Evolutionary conservation across 352 stramenopile genomes (phyloP), one percentile per base, ranked within the genome.

Genomic region (Phytophthora tentaculata): DNA sequence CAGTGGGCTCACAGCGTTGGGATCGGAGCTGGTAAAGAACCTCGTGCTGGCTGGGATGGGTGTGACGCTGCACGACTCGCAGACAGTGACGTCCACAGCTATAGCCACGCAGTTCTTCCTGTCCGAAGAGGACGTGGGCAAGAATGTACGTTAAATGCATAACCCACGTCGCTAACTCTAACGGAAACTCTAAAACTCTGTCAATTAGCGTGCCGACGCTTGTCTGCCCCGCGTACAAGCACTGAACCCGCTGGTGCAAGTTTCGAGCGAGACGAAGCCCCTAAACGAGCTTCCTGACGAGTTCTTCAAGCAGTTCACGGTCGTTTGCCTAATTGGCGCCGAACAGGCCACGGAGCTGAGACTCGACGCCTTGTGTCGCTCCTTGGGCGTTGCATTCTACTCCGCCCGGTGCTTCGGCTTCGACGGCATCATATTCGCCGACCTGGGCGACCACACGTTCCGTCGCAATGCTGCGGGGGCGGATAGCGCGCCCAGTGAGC

Each of bases 1-100:
- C 61, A 90, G 83, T 44, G 93, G 92, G 12, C 83, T 98, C 52
- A 81, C 76, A 12, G 60, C 92, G 64, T 72, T 97, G 26, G 89
- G 92, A 26, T 90, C 86, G 51, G 95, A 99, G 87, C 87, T 99
- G 26, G 89, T 97, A 23, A 99, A 99, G 80, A 99, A 99, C 84
- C 80, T 99, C 13, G 90, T 98, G 56, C 83, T 99, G 61, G 97
- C 97, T 8, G 97, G 97, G 22, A 94, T 99, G 62, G 86, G 81
- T 63, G 93, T 98, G 5, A 97, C 95, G 3, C 57, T 99, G 37
- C 97, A 97, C 61, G 96, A 99, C 79, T 70, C 73, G 43, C 71
- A 61, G 58, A 32, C 56, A 53, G 69, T 94, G 64, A 84, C 83
- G 45, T 23, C 75, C 43, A 52, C 62, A n/a, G 56, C 78, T 54